Evolutionary conservation across 768 basidiomycete genomes (phyloP).

Genomic region (Hebeloma cylindrosporum): DNA sequence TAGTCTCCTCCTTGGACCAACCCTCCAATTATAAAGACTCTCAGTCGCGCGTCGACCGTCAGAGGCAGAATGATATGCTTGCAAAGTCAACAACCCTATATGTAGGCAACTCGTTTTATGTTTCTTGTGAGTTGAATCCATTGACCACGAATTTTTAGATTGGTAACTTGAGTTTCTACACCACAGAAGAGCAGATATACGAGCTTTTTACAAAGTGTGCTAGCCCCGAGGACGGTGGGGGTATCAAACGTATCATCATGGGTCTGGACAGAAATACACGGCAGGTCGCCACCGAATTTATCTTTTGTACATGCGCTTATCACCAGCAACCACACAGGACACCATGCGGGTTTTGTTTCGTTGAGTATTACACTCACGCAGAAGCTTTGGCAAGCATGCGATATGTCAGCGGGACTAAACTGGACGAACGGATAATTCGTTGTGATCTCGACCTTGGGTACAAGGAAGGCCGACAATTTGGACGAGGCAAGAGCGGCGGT

Average conservation of each 20-base stretch:
- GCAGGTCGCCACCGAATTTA: slow-evolving; percentile 38
- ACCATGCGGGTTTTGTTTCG: slow-evolving; percentile 94
- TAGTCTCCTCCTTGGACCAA: slow-evolving; percentile 82
- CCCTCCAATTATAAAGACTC: slow-evolving; percentile 98
- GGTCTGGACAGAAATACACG: slow-evolving; percentile 88
- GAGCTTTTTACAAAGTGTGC: slow-evolving; percentile 91
- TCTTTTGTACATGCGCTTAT: not conserved
- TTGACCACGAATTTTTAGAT: slow-evolving; percentile 48
- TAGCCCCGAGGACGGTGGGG: slow-evolving; percentile 82
- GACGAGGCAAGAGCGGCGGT: slow-evolving; percentile 95
- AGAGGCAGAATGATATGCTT: slow-evolving; percentile 78
- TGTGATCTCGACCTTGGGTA: slow-evolving; percentile 98
- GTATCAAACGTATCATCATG: slow-evolving; percentile 94
- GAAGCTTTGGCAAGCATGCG: slow-evolving; percentile 93
- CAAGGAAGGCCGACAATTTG: slow-evolving; percentile 95
- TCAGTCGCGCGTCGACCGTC: slow-evolving; percentile 75
- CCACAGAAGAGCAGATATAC: slow-evolving; percentile 95
- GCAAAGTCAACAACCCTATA: slow-evolving; percentile 87
- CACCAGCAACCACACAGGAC: slow-evolving; percentile 49
- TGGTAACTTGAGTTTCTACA: slow-evolving; percentile 92
- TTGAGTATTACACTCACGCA: slow-evolving; percentile 92
- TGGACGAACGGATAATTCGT: slow-evolving; percentile 97
- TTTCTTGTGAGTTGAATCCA: slow-evolving; percentile 1
- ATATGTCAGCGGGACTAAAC: slow-evolving; percentile 96
- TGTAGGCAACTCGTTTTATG: slow-evolving; percentile 48